Evolutionary conservation across 768 basidiomycete genomes (phyloP).

Genomic region (Wakefieldia striispora): DNA sequence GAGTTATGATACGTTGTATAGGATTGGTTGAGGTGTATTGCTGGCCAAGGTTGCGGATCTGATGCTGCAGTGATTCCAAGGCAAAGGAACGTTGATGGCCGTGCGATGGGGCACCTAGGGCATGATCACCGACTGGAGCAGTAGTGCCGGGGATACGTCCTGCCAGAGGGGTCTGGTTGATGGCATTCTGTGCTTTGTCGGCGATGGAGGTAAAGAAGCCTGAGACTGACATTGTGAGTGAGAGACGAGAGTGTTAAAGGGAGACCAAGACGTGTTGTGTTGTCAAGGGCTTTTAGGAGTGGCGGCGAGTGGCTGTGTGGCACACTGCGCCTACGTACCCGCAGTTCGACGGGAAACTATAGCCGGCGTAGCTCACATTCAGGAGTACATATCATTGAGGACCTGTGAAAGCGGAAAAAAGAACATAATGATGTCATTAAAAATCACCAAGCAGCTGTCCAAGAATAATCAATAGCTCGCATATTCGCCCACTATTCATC

Average conservation of each 20-base stretch:
- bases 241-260: background rate
- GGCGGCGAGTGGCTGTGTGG: slow-evolving; percentile 22
- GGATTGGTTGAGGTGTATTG: slow-evolving; percentile 71
- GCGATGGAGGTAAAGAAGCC: slow-evolving; percentile 64
- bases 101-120: slow-evolving; percentile 41
- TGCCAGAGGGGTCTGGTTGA: slow-evolving; percentile 60
- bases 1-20: slow-evolving; percentile 76
- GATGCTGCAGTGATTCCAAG: slow-evolving; percentile 64
- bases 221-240: slow-evolving; percentile 52
- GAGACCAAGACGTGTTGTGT: slow-evolving; percentile 6
- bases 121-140: slow-evolving; percentile 34
- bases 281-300: slow-evolving; percentile 20
- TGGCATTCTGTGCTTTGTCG: slow-evolving; percentile 74
- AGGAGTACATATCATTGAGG: background rate
- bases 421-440: slow-evolving; percentile 24
- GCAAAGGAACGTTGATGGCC: slow-evolving; percentile 49
- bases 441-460: slow-evolving; percentile 21
- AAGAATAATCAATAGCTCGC: slow-evolving; percentile 17
- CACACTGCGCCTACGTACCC: slow-evolving; percentile 9
- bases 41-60: slow-evolving; percentile 70
- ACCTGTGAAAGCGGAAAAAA: slow-evolving; percentile 8
- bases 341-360: background rate
- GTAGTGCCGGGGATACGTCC: slow-evolving; percentile 50
- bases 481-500: slow-evolving; percentile 22
- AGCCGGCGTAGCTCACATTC: slow-evolving; percentile 1